These are phyloP conservation scores for Verticillium albo-atrum DNA, from an alignment of 2,329 filamentous ascomycete genomes.

Conservation along the genomic window DNA sequence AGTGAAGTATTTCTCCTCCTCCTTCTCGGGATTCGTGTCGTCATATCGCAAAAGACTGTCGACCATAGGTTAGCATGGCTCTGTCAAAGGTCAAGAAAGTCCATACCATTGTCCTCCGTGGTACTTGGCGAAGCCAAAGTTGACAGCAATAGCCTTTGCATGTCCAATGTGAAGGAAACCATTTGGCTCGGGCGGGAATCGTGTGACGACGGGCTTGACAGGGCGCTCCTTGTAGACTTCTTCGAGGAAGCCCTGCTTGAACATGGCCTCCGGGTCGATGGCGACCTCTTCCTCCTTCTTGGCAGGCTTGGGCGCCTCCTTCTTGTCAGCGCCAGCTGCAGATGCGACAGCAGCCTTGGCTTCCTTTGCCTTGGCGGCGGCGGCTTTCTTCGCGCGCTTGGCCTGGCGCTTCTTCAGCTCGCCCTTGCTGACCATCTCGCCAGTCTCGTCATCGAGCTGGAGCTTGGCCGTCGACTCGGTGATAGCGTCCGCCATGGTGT, in stretches of 20 bases:
- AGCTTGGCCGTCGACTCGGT: slow-evolving; percentile 50
- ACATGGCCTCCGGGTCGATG: slow-evolving; percentile 63
- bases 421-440: slow-evolving; percentile 61
- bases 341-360: slow-evolving; percentile 25
- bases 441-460: slow-evolving; percentile 57
- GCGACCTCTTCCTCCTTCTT: slow-evolving; percentile 43
- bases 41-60: slow-evolving; percentile 71
- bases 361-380: slow-evolving; percentile 47
- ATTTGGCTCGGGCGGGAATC: slow-evolving; percentile 85
- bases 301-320: slow-evolving; percentile 17
- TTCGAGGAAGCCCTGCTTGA: slow-evolving; percentile 72
- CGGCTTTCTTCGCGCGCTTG: slow-evolving; percentile 55
- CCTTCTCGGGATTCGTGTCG: slow-evolving; percentile 91
- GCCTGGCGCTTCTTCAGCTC: slow-evolving; percentile 58
- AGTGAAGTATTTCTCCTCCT: slow-evolving; percentile 83
- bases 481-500: slow-evolving; percentile 42
- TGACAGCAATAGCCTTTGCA: slow-evolving; percentile 91
- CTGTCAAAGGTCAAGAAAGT: neutral
- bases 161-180: slow-evolving; percentile 93
- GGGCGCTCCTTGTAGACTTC: slow-evolving; percentile 68
- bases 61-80: slow-evolving; percentile 22
- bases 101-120: slow-evolving; percentile 56
- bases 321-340: slow-evolving; percentile 21
- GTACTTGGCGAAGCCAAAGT: slow-evolving; percentile 88
- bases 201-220: slow-evolving; percentile 57